Evolutionary conservation across 441 rosid genomes (phyloP), one percentile per base, ranked within the genome.

Genomic region (Populus hybrid): DNA sequence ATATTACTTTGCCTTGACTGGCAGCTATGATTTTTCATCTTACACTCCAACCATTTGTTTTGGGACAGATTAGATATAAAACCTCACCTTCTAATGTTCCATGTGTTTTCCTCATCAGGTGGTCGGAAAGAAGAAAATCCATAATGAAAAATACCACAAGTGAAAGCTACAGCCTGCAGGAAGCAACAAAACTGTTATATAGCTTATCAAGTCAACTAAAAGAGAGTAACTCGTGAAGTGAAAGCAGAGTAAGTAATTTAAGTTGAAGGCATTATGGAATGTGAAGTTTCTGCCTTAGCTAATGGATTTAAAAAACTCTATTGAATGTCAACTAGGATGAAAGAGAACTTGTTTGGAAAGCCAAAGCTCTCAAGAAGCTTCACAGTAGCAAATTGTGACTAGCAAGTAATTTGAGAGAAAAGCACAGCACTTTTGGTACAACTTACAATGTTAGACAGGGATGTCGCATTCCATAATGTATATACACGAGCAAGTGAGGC

Each of bases 401-500:
- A 30, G 26, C 14, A 42, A 6, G 32, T 12, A 63, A 26, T 35
- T 46, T 67, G 54, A 38, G 46, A 8, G 26, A 61, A 72, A 70
- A 65, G 59, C 24, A 77, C 30, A 10, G 24, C 28, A 42, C 46
- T n/a, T 11, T 38, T 34, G 46, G 65, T 66, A 76, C 72, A 40
- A 88, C 99, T 92, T 90, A 96, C 99, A 46, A 93, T 86, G 84
- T 93, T 96, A 77, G 92, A 87, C 16, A 96, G 83, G 73, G 99
- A 96, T 73, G 98, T 88, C 63, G 90, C 88, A 65, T 93, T 96
- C 99, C 99, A 96, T 57, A 96, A 83, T 70, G 94, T 92, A 79
- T 89, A 94, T 70, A 93, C 87, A 81, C 99, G 99, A 82, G 97
- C 85, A 73, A 94, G 98, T 76, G 89, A 92, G 77, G 98, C 97